A percentile compares a stretch with the other conserved stretches of the same genome.
Evolutionary conservation across 2,329 filamentous ascomycete genomes (phyloP).

Genomic region (Aspergillus persii): DNA sequence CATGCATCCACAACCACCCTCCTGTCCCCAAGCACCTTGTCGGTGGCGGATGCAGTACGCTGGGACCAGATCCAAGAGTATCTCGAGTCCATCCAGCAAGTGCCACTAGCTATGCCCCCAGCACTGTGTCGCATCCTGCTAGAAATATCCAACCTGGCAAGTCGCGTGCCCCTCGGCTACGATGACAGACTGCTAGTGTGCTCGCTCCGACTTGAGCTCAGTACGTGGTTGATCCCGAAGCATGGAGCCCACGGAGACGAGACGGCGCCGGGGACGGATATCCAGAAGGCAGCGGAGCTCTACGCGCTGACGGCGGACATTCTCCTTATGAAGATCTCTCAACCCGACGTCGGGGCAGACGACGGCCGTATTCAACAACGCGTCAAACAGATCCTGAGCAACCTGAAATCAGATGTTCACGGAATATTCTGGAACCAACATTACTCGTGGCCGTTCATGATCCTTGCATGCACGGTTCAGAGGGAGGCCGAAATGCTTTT

Average conservation of each 20-base stretch:
- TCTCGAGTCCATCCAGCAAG: background rate
- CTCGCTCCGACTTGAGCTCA: background rate
- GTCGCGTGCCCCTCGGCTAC: background rate
- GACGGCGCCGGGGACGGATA: background rate
- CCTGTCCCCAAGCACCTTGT: background rate
- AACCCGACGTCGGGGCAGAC: background rate
- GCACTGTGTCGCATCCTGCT: background rate
- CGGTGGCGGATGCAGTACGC: background rate
- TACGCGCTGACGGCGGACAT: conserved; percentile 4
- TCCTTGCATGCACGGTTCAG: conserved; percentile 1
- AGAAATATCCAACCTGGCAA: background rate
- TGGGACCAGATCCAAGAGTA: conserved; percentile 4
- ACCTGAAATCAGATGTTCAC: conserved; percentile 1
- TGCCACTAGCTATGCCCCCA: conserved; percentile 1
- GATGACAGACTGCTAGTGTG: conserved; percentile 1
- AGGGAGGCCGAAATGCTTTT: conserved; percentile 2
- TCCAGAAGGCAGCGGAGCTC: conserved; percentile 1
- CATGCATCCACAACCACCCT: conserved; percentile 2
- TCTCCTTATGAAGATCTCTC: conserved; percentile 1
- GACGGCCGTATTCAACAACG: background rate
- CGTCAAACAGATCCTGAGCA: conserved; percentile 3
- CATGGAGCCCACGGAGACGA: background rate
- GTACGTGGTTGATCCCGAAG: background rate
- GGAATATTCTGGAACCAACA: conserved; percentile 5
- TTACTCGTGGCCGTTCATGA: conserved; percentile 3